A percentile compares a stretch with the other conserved stretches of the same genome.
These are phyloP conservation scores for Oldenlandia corymbosa DNA, from an alignment of 257 asterid genomes.

Conservation along the genomic window DNA sequence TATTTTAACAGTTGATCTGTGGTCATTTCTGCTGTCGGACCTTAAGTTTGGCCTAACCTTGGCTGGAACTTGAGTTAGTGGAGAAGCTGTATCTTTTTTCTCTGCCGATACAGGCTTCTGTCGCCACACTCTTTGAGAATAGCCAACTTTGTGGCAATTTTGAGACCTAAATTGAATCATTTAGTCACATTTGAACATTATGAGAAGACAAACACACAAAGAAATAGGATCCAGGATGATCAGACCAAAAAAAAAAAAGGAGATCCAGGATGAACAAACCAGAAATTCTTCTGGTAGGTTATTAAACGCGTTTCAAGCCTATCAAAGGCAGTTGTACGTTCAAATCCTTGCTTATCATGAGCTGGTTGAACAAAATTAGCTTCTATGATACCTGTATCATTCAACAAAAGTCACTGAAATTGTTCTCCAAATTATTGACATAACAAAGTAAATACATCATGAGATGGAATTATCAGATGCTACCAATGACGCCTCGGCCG, in stretches of 20 bases:
- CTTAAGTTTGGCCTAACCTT: not conserved
- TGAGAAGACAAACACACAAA: not conserved
- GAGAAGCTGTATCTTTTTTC: not conserved
- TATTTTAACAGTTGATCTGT: not conserved
- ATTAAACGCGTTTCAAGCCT: slow-evolving; percentile 47
- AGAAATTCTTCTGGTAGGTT: slow-evolving; percentile 43
- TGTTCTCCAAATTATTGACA: not conserved
- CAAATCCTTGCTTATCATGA: slow-evolving; percentile 74
- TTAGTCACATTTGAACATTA: not conserved
- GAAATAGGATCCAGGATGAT: too few relatives aligned
- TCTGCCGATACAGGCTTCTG: slow-evolving; percentile 16
- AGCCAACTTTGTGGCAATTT: slow-evolving; percentile 60
- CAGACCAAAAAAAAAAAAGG: not conserved
- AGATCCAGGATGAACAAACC: slow-evolving; percentile 31
- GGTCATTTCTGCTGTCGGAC: not conserved
- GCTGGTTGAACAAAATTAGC: slow-evolving; percentile 80
- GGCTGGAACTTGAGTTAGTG: not conserved
- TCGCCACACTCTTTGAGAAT: slow-evolving; percentile 34
- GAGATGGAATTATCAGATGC: not conserved
- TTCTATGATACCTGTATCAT: slow-evolving; percentile 52
- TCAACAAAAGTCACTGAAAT: not conserved
- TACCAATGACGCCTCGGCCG: slow-evolving; percentile 83
- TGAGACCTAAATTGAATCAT: slow-evolving; percentile 28
- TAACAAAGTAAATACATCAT: not conserved
- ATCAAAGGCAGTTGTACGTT: slow-evolving; percentile 44